Evolutionary conservation across 805 yeast species (phyloP), one percentile per base, ranked within the genome.

Genomic region (Myxozyma neotropica): DNA sequence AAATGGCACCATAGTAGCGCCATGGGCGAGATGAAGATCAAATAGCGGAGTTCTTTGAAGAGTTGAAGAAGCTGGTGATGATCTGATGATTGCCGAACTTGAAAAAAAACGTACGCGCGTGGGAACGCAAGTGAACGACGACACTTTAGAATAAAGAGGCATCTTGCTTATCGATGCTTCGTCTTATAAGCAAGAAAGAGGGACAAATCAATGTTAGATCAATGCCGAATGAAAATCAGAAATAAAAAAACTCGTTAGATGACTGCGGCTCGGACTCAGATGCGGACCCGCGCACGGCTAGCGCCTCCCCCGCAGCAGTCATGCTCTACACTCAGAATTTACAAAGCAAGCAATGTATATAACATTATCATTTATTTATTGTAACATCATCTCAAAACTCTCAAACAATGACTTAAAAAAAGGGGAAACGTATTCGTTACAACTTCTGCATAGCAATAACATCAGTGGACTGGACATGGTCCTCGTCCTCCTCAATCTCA

Each of bases 391-490:
- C 6, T 29, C 33, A 29, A 29, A 29, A 29, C 10, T 29, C 33
- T 10, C 10, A 6, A 10, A 38, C 6, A 38, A n/a, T 19, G 7
- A n/a, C 17, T n/a, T n/a, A n/a, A n/a, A n/a, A n/a, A n/a, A n/a
- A n/a, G n/a, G n/a, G n/a, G n/a, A n/a, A n/a, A n/a, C n/a, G n/a
- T n/a, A n/a, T 12, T 21, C 26, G 12, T 48, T 59, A 62, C 66
- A 62, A 53, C 58, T 62, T 62, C 66, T 60, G 65, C 66, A 62
- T 62, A 29, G 66, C 66, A 55, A 59, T 96, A 78, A 94, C 78
- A 80, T 94, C 99, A 69, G 97, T 88, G 72, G 98, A 93, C 85
- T 94, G 99, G 75, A 94, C 97, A 83, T 91, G 95, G 83, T 94
- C 99, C 84, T 94, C 99, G 78, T 89, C 96, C 75, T 86, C 97